Evolutionary conservation across 2,329 filamentous ascomycete species (phyloP).

Genomic region (Diplocarpon rosae): DNA sequence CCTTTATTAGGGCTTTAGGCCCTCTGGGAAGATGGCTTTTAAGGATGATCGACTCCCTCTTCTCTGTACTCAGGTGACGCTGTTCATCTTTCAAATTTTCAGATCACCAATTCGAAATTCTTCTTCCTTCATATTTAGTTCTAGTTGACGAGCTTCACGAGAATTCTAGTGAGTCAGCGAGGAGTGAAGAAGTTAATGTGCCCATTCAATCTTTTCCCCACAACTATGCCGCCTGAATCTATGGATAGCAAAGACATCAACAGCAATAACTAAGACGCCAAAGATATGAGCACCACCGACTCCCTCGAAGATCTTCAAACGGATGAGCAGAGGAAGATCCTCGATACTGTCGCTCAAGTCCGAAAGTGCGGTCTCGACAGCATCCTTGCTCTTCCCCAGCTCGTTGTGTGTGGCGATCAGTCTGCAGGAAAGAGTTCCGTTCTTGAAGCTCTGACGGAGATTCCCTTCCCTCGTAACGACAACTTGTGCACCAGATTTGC

Average conservation of each 20-base stretch:
- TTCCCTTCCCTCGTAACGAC: constrained; percentile 48
- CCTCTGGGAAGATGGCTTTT: too few species aligned
- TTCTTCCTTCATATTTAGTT: neutral
- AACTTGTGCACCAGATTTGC: constrained; percentile 49
- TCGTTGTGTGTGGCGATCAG: constrained; percentile 54
- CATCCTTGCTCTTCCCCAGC: constrained; percentile 42
- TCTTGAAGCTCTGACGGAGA: constrained; percentile 51
- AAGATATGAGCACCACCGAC: constrained; percentile 3
- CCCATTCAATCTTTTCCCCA: neutral
- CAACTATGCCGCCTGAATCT: neutral
- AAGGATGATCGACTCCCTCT: neutral
- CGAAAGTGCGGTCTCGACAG: constrained; percentile 41
- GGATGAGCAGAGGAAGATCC: constrained; percentile 43
- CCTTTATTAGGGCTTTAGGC: too few species aligned
- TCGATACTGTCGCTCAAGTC: constrained; percentile 47
- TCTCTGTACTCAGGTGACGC: neutral
- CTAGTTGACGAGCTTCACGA: neutral
- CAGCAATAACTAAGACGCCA: neutral
- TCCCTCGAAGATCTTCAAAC: constrained; percentile 26
- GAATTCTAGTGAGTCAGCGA: neutral
- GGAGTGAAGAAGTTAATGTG: neutral
- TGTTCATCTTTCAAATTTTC: neutral
- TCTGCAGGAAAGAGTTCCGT: constrained; percentile 54
- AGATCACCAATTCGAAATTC: neutral
- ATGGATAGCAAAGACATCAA: neutral